Base-by-base conservation (phyloP, 805 yeast genomes). In the Spathaspora girioi region DNA sequence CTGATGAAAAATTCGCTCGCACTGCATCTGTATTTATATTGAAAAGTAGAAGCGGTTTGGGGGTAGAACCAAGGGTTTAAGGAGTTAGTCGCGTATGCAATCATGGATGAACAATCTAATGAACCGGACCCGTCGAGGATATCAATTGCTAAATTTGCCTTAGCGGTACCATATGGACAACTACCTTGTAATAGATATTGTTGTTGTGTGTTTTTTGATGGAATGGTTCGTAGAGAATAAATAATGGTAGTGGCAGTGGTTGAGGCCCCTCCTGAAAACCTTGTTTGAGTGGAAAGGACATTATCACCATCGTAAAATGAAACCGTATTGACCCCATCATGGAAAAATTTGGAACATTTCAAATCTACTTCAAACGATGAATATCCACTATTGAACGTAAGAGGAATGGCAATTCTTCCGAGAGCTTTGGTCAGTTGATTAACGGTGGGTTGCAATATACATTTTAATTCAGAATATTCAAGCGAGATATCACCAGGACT, bases 371-470 rank as follows among this genome's bases (percentile, higher is more conserved):
- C 23, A 20, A 29, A 47, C 15, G 54, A 51, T 1, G 59, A 56
- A 17, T 50, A 45, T 48, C 65, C 65, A 29, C 53, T 47, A 47
- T 58, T 60, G 49, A 66, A 67, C 8, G 63, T 41, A 29, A 66
- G 38, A 9, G 67, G 65, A 42, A 67, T 54, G 2, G 47, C n/a
- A 14, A 58, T 50, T 4, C 56, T 43, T n/a, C 70, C 70, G 19
- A 38, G 38, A 5, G 53, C 64, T 8, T 27, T 20, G 12, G 58
- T 52, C 17, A 31, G 15, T 1, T 56, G 11, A 1, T 23, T 35
- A 11, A 66, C 54, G 10, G 15, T 46, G 56, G 48, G 15, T n/a
- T 43, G n/a, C 26, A 52, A 44, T 6, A n/a, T 56, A 60, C 70
- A 66, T 10, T 48, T 38, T 15, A 66, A 43, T 27, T 47, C 29